Conservation (phyloP, 306 rosid species). For the Trifolium repens region DNA sequence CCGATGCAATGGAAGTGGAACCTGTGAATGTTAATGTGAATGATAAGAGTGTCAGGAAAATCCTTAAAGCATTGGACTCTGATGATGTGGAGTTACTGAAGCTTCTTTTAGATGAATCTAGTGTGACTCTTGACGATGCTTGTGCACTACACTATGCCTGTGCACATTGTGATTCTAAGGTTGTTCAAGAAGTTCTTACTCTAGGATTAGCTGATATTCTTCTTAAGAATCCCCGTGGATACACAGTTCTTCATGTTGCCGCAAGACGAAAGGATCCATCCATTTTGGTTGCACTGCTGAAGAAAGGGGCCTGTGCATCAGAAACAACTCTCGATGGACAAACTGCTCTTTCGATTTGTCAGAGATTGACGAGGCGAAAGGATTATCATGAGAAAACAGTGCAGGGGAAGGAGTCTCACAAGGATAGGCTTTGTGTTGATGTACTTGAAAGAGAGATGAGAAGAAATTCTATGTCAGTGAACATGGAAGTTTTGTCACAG, state of each 20-base stretch:
- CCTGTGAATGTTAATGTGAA: conserved; percentile 42
- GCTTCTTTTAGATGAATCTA: conserved; percentile 75
- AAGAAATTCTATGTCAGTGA: conserved; percentile 59
- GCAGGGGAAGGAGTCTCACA: conserved; percentile 73
- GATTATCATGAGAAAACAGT: conserved; percentile 60
- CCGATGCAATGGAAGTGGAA: conserved; percentile 52
- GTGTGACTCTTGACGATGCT: conserved; percentile 72
- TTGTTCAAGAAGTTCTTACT: conserved; percentile 74
- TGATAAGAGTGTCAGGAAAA: conserved; percentile 64
- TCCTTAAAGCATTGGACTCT: conserved; percentile 80
- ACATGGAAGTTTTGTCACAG: conserved; percentile 51
- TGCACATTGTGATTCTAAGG: conserved; percentile 87
- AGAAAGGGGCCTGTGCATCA: conserved; percentile 66
- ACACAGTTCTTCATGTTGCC: conserved; percentile 81
- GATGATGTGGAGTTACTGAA: conserved; percentile 87
- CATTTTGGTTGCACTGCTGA: conserved; percentile 70
- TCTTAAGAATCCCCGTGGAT: conserved; percentile 60
- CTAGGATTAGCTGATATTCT: conserved; percentile 59
- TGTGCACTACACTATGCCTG: conserved; percentile 81
- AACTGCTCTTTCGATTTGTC: conserved; percentile 84
- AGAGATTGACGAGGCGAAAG: conserved; percentile 80
- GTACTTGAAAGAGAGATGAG: conserved; percentile 86
- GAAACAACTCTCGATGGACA: conserved; percentile 73
- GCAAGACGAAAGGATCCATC: conserved; percentile 88
- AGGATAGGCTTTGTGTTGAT: conserved; percentile 82